Base-by-base conservation (phyloP, 2,329 filamentous ascomycete genomes). In the Madurella fahalii region DNA sequence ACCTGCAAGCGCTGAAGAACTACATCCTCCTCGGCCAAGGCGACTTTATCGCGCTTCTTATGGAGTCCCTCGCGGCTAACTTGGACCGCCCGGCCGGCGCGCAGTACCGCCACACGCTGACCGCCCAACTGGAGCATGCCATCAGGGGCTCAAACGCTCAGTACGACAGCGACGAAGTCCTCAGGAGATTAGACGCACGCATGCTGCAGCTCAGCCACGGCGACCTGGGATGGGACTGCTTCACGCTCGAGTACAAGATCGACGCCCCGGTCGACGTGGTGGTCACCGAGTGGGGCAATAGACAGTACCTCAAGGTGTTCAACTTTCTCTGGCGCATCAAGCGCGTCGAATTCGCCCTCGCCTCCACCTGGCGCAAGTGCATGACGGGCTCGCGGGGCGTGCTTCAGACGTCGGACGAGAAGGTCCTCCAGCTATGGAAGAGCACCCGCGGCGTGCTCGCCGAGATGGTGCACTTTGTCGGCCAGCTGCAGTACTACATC, bases 241-340 rank as follows among this genome's bases (percentile, higher is more conserved):
- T 99, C 72, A 99, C 94, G 0, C 83, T 99, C 9, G 95, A 99
- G 69, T 99, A 99, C 74, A 96, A 97, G 70, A 94, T 99, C 63
- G 92, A 96, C 68, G 89, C 93, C 2, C 94, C 94, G 0, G 89
- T 96, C 20, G 94, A 99, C 68, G 94, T 99, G 30, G 92, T 99
- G 46, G 91, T 99, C 40, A 97, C 93, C 0, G 90, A 95, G 41
- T 96, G 92, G 83, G 92, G 91, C 44, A 93, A 89, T 61, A 89
- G 93, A 18, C 93, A 99, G 68, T 99, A 99, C 68, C 85, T 99
- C 64, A 97, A 97, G 69, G 90, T 99, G 9, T 99, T 99, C 81
- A 99, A 99, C 72, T 96, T 99, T 67, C 80, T 99, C 2, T 99
- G 94, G 93, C 87, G 94, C 59, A 90, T 99, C 67, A 99, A 99